Evolutionary conservation across 257 asterid genomes (phyloP).

Genomic region (Gentiana dahurica): DNA sequence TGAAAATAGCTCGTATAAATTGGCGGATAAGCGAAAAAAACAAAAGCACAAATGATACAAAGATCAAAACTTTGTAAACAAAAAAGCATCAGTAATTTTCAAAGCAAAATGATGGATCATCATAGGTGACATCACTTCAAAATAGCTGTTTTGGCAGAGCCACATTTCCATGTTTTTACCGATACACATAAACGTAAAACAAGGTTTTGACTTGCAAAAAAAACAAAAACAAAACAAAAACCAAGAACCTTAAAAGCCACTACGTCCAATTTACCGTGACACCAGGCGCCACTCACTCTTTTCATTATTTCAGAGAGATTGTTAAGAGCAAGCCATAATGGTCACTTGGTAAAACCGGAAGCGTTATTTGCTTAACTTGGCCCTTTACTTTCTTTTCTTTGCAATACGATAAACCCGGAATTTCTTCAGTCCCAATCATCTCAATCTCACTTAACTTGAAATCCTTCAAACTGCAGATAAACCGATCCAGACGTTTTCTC

Average conservation of each 20-base stretch:
- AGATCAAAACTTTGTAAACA: too few relatives aligned
- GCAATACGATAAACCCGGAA: constrained; percentile 40
- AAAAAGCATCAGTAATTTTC: too few relatives aligned
- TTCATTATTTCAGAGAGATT: constrained; percentile 22
- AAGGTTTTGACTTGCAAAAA: background rate
- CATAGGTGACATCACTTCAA: too few relatives aligned
- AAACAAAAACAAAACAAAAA: background rate
- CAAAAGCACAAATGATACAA: too few relatives aligned
- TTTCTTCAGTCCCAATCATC: constrained; percentile 85
- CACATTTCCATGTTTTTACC: background rate
- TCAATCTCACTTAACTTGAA: constrained; percentile 40
- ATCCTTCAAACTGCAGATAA: constrained; percentile 58
- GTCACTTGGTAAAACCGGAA: constrained; percentile 93
- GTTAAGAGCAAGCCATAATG: constrained; percentile 85
- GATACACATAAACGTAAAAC: background rate
- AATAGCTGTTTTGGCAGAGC: too few relatives aligned
- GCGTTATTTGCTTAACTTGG: constrained; percentile 46
- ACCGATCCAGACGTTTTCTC: constrained; percentile 74
- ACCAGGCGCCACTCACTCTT: background rate
- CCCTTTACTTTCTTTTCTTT: constrained; percentile 71
- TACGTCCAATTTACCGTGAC: too few relatives aligned
- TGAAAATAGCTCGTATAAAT: too few relatives aligned
- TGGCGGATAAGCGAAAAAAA: too few relatives aligned
- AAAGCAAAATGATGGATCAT: too few relatives aligned
- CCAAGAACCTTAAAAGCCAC: too few relatives aligned